Conservation (phyloP, 192 early-diverging fungal species). For the Coemansia sp. region DNA sequence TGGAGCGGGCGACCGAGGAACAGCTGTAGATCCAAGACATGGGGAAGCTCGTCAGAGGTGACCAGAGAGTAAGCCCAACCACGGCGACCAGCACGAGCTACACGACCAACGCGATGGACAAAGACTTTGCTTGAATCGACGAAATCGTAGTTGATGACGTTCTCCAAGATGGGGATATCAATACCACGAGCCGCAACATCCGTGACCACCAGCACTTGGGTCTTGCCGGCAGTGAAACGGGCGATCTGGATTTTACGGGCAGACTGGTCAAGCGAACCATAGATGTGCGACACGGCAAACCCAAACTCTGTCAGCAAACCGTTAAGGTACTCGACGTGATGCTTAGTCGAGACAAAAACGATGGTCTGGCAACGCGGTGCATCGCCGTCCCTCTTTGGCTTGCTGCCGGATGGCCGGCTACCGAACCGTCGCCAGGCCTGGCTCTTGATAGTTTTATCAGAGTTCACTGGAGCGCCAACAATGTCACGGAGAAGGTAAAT, state of each 20-base stretch:
- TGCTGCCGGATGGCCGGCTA: slow-evolving; percentile 9
- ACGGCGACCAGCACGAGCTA: slow-evolving; percentile 89
- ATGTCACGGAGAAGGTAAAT: slow-evolving; percentile 79
- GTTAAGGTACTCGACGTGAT: slow-evolving; percentile 95
- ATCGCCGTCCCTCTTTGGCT: neutral
- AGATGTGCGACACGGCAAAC: slow-evolving; percentile 83
- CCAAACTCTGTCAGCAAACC: slow-evolving; percentile 71
- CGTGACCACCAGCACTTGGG: slow-evolving; percentile 89
- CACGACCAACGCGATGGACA: slow-evolving; percentile 96
- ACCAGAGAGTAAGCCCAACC: slow-evolving; percentile 94
- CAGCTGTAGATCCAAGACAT: slow-evolving; percentile 90
- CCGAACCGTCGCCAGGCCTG: slow-evolving; percentile 29
- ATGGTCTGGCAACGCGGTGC: slow-evolving; percentile 71
- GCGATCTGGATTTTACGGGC: slow-evolving; percentile 87
- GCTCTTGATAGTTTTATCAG: slow-evolving; percentile 51
- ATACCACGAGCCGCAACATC: slow-evolving; percentile 99
- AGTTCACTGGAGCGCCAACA: slow-evolving; percentile 68
- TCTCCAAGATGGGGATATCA: slow-evolving; percentile 96
- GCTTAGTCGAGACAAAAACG: slow-evolving; percentile 95
- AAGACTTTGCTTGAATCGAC: slow-evolving; percentile 91
- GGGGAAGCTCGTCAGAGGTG: slow-evolving; percentile 87
- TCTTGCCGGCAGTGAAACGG: slow-evolving; percentile 77
- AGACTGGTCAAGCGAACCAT: slow-evolving; percentile 92
- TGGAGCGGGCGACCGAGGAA: slow-evolving; percentile 81
- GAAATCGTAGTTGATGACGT: slow-evolving; percentile 98